phyloP scores from a whole-genome alignment of 148 eudicot species.

The Salicornia ramosissima region DNA sequence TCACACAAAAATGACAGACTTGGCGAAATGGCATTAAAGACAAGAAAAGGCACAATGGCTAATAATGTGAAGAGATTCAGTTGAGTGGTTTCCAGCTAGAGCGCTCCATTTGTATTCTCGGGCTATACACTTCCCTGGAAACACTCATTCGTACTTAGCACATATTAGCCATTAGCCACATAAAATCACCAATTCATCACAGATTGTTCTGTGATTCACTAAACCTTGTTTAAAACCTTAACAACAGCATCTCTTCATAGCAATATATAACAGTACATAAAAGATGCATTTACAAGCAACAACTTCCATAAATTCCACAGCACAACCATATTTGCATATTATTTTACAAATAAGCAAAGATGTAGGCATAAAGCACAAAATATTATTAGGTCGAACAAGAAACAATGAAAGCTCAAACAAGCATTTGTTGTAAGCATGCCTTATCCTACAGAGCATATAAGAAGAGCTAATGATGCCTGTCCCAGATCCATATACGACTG shows the following conservation, averaged over 20 bases:
- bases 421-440: background rate
- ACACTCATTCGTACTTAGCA: background rate
- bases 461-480: constrained; percentile 44
- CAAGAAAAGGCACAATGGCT: no score
- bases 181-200: background rate
- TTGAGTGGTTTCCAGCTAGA: background rate
- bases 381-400: background rate
- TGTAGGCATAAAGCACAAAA: background rate
- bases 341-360: background rate
- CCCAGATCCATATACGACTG: constrained; percentile 67
- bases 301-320: background rate
- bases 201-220: background rate
- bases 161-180: background rate
- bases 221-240: background rate
- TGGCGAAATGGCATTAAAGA: no score
- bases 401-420: background rate
- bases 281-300: background rate
- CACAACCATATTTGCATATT: background rate
- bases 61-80: no score
- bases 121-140: constrained; percentile 4
- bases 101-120: background rate
- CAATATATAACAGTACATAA: background rate
- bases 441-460: no score
- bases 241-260: background rate
- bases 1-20: no score